Conservation (phyloP, 805 yeast genomes). For the Blastobotrys muscicola region DNA sequence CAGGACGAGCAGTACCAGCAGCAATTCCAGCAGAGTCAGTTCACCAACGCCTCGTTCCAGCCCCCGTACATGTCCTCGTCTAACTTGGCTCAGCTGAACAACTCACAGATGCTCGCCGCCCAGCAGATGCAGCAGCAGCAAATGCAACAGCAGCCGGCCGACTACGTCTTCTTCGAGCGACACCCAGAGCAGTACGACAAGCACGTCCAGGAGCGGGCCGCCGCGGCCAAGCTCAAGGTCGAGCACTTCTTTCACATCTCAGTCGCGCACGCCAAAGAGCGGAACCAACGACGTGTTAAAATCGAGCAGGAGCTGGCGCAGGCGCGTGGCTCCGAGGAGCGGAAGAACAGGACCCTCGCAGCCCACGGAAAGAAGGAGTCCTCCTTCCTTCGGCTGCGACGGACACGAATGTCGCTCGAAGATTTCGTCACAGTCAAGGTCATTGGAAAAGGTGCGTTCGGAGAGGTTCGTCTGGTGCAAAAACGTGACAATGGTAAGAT, state of each 20-base stretch:
- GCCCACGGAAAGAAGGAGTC: slow-evolving; percentile 84
- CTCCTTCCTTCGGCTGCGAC: slow-evolving; percentile 70
- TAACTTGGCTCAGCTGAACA: slow-evolving; percentile 12
- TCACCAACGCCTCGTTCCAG: slow-evolving; percentile 8
- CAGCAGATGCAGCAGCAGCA: slow-evolving; percentile 25
- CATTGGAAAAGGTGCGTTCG: slow-evolving; percentile 95
- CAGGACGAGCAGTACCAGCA: slow-evolving; percentile 5
- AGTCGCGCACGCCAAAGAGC: slow-evolving; percentile 85
- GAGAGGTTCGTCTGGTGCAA: slow-evolving; percentile 91
- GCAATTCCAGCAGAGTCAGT: slow-evolving; percentile 8
- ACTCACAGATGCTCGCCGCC: no score
- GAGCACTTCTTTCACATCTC: slow-evolving; percentile 82
- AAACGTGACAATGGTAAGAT: slow-evolving; percentile 86
- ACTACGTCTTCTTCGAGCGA: slow-evolving; percentile 66
- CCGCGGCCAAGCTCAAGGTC: slow-evolving; percentile 69
- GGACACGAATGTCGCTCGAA: slow-evolving; percentile 73
- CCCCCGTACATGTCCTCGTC: slow-evolving; percentile 11
- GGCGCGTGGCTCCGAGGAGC: slow-evolving; percentile 76
- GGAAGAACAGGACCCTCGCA: slow-evolving; percentile 71
- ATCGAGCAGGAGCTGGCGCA: slow-evolving; percentile 62
- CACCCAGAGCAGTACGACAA: slow-evolving; percentile 74
- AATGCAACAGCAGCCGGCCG: slow-evolving; percentile 22
- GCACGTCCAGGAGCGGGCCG: slow-evolving; percentile 69
- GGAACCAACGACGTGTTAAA: slow-evolving; percentile 85
- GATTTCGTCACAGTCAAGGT: slow-evolving; percentile 87